phyloP scores from a whole-genome alignment of 2,329 filamentous ascomycete species.

The Colletotrichum cereale region DNA sequence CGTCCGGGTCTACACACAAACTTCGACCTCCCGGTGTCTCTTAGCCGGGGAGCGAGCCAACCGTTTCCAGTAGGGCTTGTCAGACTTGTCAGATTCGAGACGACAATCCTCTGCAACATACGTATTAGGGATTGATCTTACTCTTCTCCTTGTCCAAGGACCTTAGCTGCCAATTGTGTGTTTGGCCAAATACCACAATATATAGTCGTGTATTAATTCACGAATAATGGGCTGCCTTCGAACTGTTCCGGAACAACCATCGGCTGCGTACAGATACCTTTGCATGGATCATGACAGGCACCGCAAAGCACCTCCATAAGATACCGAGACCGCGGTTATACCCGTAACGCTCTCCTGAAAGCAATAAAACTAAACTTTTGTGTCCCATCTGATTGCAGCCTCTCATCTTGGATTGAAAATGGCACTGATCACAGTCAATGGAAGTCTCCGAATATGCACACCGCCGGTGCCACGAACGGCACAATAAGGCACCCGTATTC shows the following conservation, averaged over 20 bases:
- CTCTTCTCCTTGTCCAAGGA: neutral
- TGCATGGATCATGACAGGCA: slow-evolving; percentile 40
- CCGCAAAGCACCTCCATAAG: neutral
- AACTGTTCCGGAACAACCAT: neutral
- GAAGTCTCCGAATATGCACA: neutral
- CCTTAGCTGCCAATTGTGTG: neutral
- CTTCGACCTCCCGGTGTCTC: neutral
- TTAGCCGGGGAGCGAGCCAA: neutral
- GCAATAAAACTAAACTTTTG: no score
- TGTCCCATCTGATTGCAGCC: neutral
- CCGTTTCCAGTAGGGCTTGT: neutral
- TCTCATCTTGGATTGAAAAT: neutral
- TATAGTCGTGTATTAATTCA: neutral
- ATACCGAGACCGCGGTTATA: no score
- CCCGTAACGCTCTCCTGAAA: neutral
- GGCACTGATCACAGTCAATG: neutral
- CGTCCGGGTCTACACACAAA: neutral
- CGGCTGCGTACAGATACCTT: slow-evolving; percentile 24
- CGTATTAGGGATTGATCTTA: neutral
- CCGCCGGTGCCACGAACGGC: neutral
- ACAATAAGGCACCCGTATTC: neutral
- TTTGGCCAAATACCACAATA: neutral
- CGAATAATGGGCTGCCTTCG: neutral
- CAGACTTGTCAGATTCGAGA: no score
- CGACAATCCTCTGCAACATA: neutral